phyloP scores from a whole-genome alignment of 345 rosid species.

The Erodium maritimum region DNA sequence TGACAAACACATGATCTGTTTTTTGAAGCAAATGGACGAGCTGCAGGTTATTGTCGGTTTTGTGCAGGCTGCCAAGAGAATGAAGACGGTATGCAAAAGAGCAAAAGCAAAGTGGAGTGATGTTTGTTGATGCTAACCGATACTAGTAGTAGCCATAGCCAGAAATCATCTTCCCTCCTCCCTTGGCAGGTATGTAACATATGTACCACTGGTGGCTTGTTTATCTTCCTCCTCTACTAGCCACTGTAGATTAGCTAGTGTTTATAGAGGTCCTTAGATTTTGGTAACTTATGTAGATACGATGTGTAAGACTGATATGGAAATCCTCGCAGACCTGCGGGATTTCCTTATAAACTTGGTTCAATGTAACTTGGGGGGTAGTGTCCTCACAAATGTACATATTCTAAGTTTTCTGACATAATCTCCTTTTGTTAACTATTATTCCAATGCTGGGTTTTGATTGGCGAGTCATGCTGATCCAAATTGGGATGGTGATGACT shows the following conservation, averaged over 20 bases:
- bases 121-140: conserved; percentile 19
- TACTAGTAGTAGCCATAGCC: not conserved
- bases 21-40: conserved; percentile 83
- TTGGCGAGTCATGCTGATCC: no score
- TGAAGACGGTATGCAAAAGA: conserved; percentile 48
- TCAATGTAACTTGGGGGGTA: not conserved
- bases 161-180: not conserved
- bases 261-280: not conserved
- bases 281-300: not conserved
- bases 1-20: not conserved
- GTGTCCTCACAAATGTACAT: no score
- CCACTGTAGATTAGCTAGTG: not conserved
- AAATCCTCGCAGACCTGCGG: not conserved
- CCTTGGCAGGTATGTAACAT: not conserved
- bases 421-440: no score
- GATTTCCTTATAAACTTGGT: not conserved
- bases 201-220: not conserved
- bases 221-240: not conserved
- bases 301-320: not conserved
- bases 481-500: no score
- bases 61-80: conserved; percentile 77
- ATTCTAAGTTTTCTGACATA: no score
- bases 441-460: no score
- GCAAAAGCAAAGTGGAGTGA: conserved; percentile 5
- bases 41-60: conserved; percentile 90